A percentile compares a stretch with the other conserved stretches of the same genome.
These are phyloP conservation scores for Cymodocea nodosa DNA, from an alignment of 116 monocot species.

Conservation along the genomic window DNA sequence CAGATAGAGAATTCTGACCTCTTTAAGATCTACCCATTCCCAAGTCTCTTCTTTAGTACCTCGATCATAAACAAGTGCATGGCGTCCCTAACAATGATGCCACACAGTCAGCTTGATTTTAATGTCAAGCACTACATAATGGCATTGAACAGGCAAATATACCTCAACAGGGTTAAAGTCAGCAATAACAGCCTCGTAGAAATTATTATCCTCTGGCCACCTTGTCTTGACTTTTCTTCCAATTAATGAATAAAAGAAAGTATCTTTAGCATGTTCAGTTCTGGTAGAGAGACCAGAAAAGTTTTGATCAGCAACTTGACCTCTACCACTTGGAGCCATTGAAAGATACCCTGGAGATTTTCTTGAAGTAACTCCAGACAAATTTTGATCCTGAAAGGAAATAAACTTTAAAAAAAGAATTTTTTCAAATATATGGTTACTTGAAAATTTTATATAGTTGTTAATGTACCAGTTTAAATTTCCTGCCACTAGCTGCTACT, in stretches of 20 bases:
- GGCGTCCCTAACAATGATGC: slow-evolving; percentile 44
- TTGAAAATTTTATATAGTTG: background rate
- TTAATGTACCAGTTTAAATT: slow-evolving; percentile 39
- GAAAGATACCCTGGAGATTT: slow-evolving; percentile 37
- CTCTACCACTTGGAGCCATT: slow-evolving; percentile 40
- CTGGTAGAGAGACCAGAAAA: slow-evolving; percentile 18
- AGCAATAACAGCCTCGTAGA: slow-evolving; percentile 87
- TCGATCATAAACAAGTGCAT: slow-evolving; percentile 79
- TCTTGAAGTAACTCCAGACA: slow-evolving; percentile 26
- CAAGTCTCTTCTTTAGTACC: slow-evolving; percentile 63
- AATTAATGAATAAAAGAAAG: slow-evolving; percentile 33
- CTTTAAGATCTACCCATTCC: slow-evolving; percentile 87
- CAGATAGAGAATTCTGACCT: slow-evolving; percentile 18
- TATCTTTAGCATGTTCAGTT: slow-evolving; percentile 17
- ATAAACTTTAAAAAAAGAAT: background rate
- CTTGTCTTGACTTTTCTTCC: slow-evolving; percentile 73
- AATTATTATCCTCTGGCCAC: slow-evolving; percentile 90
- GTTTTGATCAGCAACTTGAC: slow-evolving; percentile 27
- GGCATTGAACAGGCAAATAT: slow-evolving; percentile 8
- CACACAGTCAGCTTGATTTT: slow-evolving; percentile 14
- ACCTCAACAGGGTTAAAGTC: slow-evolving; percentile 56
- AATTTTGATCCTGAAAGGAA: slow-evolving; percentile 16
- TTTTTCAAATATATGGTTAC: background rate
- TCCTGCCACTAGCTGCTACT: slow-evolving; percentile 31
- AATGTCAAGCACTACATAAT: background rate